Base-by-base conservation (phyloP, 202 grass and related monocot species). In the Setaria italica region DNA sequence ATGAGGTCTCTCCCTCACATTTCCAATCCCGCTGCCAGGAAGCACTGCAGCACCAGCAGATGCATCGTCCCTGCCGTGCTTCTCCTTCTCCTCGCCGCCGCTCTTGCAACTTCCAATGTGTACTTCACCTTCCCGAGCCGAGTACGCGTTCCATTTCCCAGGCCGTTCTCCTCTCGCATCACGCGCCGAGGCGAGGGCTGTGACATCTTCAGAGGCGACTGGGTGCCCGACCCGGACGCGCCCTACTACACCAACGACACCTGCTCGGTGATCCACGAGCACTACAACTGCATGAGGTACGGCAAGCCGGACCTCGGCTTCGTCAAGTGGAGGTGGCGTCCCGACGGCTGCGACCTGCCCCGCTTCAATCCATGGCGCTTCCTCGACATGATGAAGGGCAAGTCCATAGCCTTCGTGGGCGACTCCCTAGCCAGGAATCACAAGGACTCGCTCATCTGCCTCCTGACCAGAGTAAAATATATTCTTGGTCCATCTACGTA, bases 381-480 rank as follows among this genome's bases (percentile, higher is more conserved):
- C 82, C 79, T 90, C n/a, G 67, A 72, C 68, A 19, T 66, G 33
- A 77, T 86, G 66, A 76, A 82, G 79, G 74, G 80, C 6, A 90
- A 75, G 55, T 32, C 82, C 81, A 33, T 93, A 25, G 91, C 91
- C 9, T 93, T 93, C 55, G 82, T 93, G 0, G 91, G 91, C 10
- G 88, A 93, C 74, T 93, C 91, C 43, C 68, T 93, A 32, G 91
- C 79, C 48, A 88, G 82, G 85, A 93, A 90, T 73, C 91, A 93
- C 17, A 88, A 86, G 88, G 73, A 93, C 63, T 93, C 91, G 0
- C 74, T 93, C 48, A 60, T 93, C 71, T 93, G 91, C 72, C 88
- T 93, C 69, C 16, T 93, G 8, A 67, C 89, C 15, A 73, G 5
- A 4, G 70, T 69, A 20, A 42, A 49, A 49, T 11, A 49, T 49